These are phyloP conservation scores for Ramaria sp. DNA, from an alignment of 768 basidiomycete genomes.

Conservation along the genomic window DNA sequence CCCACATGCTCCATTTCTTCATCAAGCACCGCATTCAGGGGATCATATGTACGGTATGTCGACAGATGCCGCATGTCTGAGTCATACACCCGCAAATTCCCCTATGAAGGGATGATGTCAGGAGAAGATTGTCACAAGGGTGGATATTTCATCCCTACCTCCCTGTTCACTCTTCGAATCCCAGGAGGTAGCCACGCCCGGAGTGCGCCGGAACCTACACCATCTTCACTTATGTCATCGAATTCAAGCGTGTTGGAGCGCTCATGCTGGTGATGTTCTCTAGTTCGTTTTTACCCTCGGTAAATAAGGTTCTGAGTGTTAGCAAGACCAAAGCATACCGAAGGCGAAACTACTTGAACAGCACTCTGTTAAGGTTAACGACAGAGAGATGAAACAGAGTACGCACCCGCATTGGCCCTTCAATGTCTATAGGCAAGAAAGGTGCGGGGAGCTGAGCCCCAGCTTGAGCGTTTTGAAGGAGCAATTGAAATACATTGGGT, in stretches of 20 bases:
- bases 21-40: conserved; percentile 18
- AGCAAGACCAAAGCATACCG: background rate
- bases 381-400: background rate
- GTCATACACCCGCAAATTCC: background rate
- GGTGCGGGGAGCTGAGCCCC: conserved; percentile 13
- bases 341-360: background rate
- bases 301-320: background rate
- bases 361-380: no score
- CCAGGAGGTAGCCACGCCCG: conserved; percentile 3
- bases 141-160: background rate
- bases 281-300: background rate
- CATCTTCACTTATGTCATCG: background rate
- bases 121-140: no score
- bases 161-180: background rate
- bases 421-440: background rate
- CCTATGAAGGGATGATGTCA: background rate
- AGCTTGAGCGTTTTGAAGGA: conserved; percentile 15
- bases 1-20: conserved; percentile 30
- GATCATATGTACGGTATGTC: conserved; percentile 1
- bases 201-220: background rate
- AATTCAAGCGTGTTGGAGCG: background rate
- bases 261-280: conserved; percentile 3
- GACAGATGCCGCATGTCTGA: background rate
- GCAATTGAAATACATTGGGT: conserved; percentile 1
- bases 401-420: conserved; percentile 5